These are phyloP conservation scores for Cairneyella variabilis DNA, from an alignment of 495 filamentous ascomycete species.

Conservation along the genomic window DNA sequence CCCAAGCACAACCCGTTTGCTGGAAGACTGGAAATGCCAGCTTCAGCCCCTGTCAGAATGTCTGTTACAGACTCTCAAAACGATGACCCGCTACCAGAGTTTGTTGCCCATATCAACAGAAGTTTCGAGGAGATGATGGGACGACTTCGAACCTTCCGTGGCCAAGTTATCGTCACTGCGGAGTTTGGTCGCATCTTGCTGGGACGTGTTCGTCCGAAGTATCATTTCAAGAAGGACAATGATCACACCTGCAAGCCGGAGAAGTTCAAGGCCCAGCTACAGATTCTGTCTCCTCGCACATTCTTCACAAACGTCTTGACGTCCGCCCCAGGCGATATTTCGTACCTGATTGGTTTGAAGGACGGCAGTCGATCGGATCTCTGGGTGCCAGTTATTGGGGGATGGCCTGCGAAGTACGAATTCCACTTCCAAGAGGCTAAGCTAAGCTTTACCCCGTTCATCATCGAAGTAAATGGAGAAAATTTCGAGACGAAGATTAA, in stretches of 20 bases:
- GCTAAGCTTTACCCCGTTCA: constrained; percentile 27
- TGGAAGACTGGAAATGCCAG: constrained; percentile 13
- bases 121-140: constrained; percentile 23
- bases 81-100: constrained; percentile 11
- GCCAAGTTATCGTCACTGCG: constrained; percentile 33
- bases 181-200: constrained; percentile 42
- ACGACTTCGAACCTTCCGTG: constrained; percentile 26
- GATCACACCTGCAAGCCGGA: not conserved
- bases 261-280: constrained; percentile 24
- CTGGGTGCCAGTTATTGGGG: constrained; percentile 5
- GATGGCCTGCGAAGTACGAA: constrained; percentile 41
- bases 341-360: constrained; percentile 30
- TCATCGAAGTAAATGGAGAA: constrained; percentile 46
- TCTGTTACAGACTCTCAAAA: not conserved
- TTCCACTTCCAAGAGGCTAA: constrained; percentile 30
- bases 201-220: constrained; percentile 13
- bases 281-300: constrained; percentile 17
- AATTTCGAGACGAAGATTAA: constrained; percentile 28
- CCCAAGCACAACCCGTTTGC: constrained; percentile 14
- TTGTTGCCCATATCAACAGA: constrained; percentile 8
- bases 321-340: constrained; percentile 31
- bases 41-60: not conserved
- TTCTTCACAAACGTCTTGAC: constrained; percentile 41
- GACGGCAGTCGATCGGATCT: constrained; percentile 15
- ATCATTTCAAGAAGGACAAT: constrained; percentile 15